These are phyloP conservation scores for Aurifilum marmelostoma DNA, from an alignment of 2,329 filamentous ascomycete species.

Conservation along the genomic window DNA sequence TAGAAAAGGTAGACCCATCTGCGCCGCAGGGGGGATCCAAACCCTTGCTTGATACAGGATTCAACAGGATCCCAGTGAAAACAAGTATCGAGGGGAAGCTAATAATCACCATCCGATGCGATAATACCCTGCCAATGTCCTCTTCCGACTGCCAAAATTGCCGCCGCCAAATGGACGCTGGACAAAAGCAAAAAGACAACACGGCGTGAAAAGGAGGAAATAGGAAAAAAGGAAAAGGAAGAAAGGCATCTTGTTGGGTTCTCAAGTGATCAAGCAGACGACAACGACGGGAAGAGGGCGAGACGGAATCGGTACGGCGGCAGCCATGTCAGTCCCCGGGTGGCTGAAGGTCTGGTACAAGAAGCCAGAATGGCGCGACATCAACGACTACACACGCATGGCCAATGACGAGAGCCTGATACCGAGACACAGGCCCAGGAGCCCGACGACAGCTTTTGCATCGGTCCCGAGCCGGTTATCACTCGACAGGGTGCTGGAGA, in stretches of 20 bases:
- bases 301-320: not conserved
- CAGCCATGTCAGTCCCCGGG: conserved; percentile 38
- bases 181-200: not conserved
- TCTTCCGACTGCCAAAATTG: not conserved
- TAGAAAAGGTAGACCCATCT: conserved; percentile 7
- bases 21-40: conserved; percentile 13
- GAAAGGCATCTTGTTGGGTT: not conserved
- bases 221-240: too few relatives aligned
- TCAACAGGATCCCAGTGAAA: conserved; percentile 1
- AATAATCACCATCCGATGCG: not conserved
- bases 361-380: conserved; percentile 53
- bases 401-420: conserved; percentile 35
- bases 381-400: conserved; percentile 48
- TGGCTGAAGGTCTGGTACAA: conserved; percentile 46
- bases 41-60: not conserved
- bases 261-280: not conserved
- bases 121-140: not conserved
- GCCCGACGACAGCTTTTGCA: conserved; percentile 36
- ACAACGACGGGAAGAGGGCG: not conserved
- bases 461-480: conserved; percentile 45
- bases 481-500: conserved; percentile 50
- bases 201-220: too few relatives aligned
- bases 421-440: conserved; percentile 22
- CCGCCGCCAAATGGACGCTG: not conserved
- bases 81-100: not conserved